Percentiles rank a stretch among this genome's conserved stretches.
phyloP scores from a whole-genome alignment of 495 filamentous ascomycete species.

The Xylaria cubensis region DNA sequence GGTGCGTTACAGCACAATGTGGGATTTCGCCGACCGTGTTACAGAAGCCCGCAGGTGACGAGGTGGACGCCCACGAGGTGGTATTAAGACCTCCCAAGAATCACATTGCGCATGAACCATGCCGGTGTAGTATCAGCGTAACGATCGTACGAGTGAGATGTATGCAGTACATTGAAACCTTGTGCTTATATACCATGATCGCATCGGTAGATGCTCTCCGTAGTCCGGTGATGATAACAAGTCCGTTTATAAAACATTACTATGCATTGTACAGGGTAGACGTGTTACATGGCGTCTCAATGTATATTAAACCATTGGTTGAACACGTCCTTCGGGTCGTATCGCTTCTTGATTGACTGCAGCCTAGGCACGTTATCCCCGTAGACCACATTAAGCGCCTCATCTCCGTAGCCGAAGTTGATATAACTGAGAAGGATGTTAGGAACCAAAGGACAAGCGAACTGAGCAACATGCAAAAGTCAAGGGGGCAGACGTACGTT shows the following conservation, averaged over 20 bases:
- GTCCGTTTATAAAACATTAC: conserved; percentile 4
- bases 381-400: conserved; percentile 41
- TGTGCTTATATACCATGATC: background rate
- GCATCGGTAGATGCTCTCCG: background rate
- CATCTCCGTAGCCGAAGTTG: conserved; percentile 53
- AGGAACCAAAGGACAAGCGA: background rate
- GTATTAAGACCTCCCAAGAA: background rate
- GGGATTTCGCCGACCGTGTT: background rate
- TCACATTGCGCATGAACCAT: background rate
- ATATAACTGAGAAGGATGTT: conserved; percentile 39
- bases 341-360: conserved; percentile 42
- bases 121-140: background rate
- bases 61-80: background rate
- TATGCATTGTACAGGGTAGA: conserved; percentile 3
- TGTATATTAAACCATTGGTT: conserved; percentile 34
- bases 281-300: background rate
- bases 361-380: conserved; percentile 41
- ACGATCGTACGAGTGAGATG: conserved; percentile 6
- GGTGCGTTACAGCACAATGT: background rate
- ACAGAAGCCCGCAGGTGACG: background rate
- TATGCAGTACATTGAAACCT: background rate
- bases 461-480: conserved; percentile 1
- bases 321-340: conserved; percentile 50
- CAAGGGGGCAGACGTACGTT: conserved; percentile 28
- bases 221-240: background rate